Evolutionary conservation across 805 yeast species (phyloP), one percentile per base, ranked within the genome.

Genomic region (Starmerella asiatica): DNA sequence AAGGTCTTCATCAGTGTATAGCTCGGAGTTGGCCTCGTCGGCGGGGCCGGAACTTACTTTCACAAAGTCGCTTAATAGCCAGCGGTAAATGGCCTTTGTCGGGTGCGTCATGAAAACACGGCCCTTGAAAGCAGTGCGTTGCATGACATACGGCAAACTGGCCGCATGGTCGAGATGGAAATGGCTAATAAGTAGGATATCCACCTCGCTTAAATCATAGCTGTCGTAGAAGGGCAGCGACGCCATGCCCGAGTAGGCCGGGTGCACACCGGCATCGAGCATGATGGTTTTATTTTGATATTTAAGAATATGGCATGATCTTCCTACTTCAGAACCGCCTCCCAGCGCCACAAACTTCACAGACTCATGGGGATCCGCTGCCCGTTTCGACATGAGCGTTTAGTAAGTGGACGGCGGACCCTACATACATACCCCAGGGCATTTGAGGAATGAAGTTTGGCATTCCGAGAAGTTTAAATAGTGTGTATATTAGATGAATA

Each of bases 101-200:
- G 99, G 97, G 60, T 91, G 96, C 23, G 99, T 91, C 99, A 91
- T 91, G 58, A 88, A 88, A 4, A 91, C 98, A 36, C 95, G 71
- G 2, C 99, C 99, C 54, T 75, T 78, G 65, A 91, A 91, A 48
- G 71, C 80, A 0, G 99, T 91, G 54, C 85, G 93, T 53, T 85
- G 94, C 96, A 91, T 85, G 33, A 91, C 97, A 55, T 86, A 91
- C 0, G 99, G 99, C 40, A 91, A 67, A 0, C 96, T 84, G 0
- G 97, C 99, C 1, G 97, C 97, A 59, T 91, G 99, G 57, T 91
- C 99, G 56, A 91, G 67, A 60, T 91, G 99, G 68, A 91, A 91
- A 60, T 91, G 99, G 51, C 94, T 81, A 45, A 91, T 81, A 39
- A 91, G 66, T 17, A 91, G 59, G 12, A 91, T 70, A 55, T 91